Evolutionary conservation across 1,139 yeast species (phyloP).

Genomic region (Hemisphaericaspora xylanilytica): DNA sequence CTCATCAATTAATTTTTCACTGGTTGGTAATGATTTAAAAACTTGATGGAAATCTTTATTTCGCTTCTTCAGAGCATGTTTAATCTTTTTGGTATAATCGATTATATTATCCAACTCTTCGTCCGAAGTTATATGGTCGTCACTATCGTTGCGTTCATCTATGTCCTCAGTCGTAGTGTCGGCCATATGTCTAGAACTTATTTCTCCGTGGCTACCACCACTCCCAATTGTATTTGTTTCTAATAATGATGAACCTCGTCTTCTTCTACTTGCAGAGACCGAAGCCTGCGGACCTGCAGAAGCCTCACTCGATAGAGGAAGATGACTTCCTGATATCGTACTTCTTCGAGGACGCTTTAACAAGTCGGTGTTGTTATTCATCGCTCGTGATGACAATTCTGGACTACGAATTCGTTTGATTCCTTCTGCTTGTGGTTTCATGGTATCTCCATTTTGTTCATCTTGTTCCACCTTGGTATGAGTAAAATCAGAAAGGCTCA

Average conservation of each 20-base stretch:
- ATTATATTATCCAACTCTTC: slow-evolving; percentile 17
- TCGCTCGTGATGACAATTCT: slow-evolving; percentile 17
- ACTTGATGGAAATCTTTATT: slow-evolving; percentile 62
- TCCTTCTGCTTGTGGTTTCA: slow-evolving; percentile 21
- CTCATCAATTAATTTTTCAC: slow-evolving; percentile 60
- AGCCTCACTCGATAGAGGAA: neutral
- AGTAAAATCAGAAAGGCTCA: slow-evolving; percentile 59
- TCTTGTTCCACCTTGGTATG: slow-evolving; percentile 14
- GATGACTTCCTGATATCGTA: slow-evolving; percentile 14
- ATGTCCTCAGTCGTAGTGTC: slow-evolving; percentile 6
- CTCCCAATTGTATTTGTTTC: neutral
- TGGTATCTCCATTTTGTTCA: slow-evolving; percentile 17
- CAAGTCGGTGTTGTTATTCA: neutral
- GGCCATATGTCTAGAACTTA: slow-evolving; percentile 1
- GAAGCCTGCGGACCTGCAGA: neutral
- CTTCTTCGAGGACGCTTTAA: slow-evolving; percentile 20
- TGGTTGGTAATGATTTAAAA: slow-evolving; percentile 53
- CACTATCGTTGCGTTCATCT: slow-evolving; percentile 7
- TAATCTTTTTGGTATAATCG: slow-evolving; percentile 24
- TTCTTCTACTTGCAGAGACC: neutral
- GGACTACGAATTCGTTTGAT: slow-evolving; percentile 21
- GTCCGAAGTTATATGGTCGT: slow-evolving; percentile 13
- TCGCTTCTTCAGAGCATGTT: slow-evolving; percentile 41
- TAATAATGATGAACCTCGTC: neutral
- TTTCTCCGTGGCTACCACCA: neutral